phyloP scores from a whole-genome alignment of 305 asterid species.

The Lippia alba region DNA sequence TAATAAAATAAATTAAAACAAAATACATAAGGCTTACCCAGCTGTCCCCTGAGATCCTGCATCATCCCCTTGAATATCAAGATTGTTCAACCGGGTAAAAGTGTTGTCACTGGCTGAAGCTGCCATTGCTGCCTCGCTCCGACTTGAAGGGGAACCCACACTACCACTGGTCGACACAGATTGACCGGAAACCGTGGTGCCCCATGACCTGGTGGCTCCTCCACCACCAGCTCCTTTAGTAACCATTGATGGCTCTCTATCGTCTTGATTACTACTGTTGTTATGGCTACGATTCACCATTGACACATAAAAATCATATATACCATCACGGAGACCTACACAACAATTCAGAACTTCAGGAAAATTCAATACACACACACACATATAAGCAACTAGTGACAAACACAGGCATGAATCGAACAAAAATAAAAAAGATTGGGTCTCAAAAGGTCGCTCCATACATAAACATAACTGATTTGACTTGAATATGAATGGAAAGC shows the following conservation, averaged over 20 bases:
- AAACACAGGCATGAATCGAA: constrained; percentile 27
- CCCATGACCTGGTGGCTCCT: constrained; percentile 81
- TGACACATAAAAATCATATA: constrained; percentile 34
- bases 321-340: constrained; percentile 7
- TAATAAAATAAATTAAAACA: background rate
- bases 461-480: background rate
- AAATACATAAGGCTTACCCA: constrained; percentile 64
- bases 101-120: constrained; percentile 72
- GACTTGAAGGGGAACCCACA: constrained; percentile 88
- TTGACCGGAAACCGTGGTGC: constrained; percentile 82
- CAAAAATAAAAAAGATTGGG: background rate
- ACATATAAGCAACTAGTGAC: background rate
- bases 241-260: constrained; percentile 53
- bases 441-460: background rate
- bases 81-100: constrained; percentile 60
- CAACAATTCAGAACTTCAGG: background rate
- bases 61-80: constrained; percentile 86
- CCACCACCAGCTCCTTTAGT: constrained; percentile 53
- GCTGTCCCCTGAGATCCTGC: constrained; percentile 82
- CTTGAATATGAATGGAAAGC: background rate
- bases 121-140: constrained; percentile 80
- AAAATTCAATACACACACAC: background rate
- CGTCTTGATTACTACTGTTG: constrained; percentile 51
- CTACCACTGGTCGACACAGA: constrained; percentile 93
- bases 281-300: constrained; percentile 57